Percentiles rank a stretch among this genome's conserved stretches.
Evolutionary conservation across 352 stramenopile species (phyloP).

Genomic region (Phytophthora fragariae): DNA sequence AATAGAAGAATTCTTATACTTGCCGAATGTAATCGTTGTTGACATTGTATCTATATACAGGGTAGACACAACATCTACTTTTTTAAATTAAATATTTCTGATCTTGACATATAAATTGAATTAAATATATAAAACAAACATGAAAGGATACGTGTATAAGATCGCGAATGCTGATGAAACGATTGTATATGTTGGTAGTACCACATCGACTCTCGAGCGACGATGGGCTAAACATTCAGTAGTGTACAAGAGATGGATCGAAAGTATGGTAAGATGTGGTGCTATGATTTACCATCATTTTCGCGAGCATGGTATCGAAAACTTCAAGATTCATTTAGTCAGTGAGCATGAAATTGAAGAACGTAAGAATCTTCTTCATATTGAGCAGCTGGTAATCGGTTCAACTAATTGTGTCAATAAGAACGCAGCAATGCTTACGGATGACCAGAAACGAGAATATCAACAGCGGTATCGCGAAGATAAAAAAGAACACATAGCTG

Average conservation of each 20-base stretch:
- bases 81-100: not conserved
- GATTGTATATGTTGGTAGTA: constrained; percentile 16
- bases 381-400: constrained; percentile 1
- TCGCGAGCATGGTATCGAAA: not conserved
- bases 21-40: too few species aligned
- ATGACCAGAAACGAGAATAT: too few species aligned
- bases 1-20: too few species aligned
- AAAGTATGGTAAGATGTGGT: not conserved
- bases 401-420: not conserved
- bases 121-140: constrained; percentile 13
- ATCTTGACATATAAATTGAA: constrained; percentile 2
- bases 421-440: not conserved
- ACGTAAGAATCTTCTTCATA: not conserved
- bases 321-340: constrained; percentile 21
- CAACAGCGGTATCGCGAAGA: too few species aligned
- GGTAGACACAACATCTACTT: too few species aligned
- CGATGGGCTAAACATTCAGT: not conserved
- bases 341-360: constrained; percentile 5
- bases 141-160: constrained; percentile 18
- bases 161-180: constrained; percentile 14
- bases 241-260: not conserved
- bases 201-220: not conserved
- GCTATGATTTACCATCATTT: constrained; percentile 16
- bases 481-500: not conserved
- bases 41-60: too few species aligned